phyloP scores from a whole-genome alignment of 805 yeast genomes.

The Wickerhamiella vanderwaltii region DNA sequence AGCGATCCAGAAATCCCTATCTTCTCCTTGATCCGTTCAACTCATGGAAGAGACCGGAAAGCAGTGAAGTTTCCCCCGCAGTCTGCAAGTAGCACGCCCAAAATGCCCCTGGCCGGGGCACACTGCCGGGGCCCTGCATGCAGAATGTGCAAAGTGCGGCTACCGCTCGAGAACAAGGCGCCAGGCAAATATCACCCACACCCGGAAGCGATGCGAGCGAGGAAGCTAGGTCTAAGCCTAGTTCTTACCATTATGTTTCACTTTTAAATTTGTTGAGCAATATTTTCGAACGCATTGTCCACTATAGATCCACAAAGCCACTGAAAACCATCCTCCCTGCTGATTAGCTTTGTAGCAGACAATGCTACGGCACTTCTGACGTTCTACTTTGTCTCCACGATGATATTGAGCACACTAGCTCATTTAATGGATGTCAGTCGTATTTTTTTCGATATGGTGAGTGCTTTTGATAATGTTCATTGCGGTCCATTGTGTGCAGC shows the following conservation, averaged over 20 bases:
- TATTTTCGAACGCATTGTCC: not conserved
- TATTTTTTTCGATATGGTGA: not conserved
- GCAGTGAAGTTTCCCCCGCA: no score
- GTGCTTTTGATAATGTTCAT: not conserved
- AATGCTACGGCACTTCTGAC: not conserved
- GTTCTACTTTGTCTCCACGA: not conserved
- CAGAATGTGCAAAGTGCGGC: no score
- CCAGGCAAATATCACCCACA: not conserved
- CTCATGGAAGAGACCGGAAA: no score
- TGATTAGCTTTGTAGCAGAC: not conserved
- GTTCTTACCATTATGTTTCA: not conserved
- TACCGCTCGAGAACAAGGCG: not conserved
- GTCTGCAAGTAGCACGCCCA: no score
- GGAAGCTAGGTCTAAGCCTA: not conserved
- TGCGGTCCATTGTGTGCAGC: not conserved
- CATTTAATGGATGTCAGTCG: not conserved
- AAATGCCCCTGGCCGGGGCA: no score
- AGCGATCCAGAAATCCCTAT: no score
- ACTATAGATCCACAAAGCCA: not conserved
- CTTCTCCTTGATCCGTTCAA: no score
- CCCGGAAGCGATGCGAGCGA: not conserved
- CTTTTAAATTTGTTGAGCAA: constrained; percentile 1
- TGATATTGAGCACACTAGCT: not conserved
- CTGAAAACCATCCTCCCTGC: not conserved
- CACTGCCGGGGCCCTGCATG: no score